These are phyloP conservation scores for Exophiala sp. DNA, from an alignment of 2,329 filamentous ascomycete species.

Conservation along the genomic window DNA sequence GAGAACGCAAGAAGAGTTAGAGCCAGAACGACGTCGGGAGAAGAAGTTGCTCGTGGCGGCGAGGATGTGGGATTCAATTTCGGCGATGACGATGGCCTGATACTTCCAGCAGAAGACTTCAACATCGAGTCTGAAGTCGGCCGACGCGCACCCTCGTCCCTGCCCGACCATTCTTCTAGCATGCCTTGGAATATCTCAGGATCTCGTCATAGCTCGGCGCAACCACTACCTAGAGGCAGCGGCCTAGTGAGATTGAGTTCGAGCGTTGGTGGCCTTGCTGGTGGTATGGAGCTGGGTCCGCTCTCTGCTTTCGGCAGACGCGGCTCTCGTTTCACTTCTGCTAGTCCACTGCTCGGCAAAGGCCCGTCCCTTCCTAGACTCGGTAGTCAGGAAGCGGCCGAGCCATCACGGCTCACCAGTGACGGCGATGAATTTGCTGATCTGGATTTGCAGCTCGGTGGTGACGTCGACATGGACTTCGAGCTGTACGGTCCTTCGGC, in stretches of 20 bases:
- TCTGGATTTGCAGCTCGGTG: slow-evolving; percentile 33
- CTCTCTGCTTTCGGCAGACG: slow-evolving; percentile 36
- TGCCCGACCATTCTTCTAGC: slow-evolving; percentile 61
- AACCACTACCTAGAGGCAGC: slow-evolving; percentile 33
- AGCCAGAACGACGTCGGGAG: slow-evolving; percentile 29
- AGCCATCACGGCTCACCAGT: slow-evolving; percentile 12
- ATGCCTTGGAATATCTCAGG: slow-evolving; percentile 65
- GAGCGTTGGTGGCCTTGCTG: slow-evolving; percentile 32
- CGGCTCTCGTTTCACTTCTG: slow-evolving; percentile 51
- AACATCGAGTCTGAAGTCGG: slow-evolving; percentile 53
- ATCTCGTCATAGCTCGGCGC: slow-evolving; percentile 43
- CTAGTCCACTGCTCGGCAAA: slow-evolving; percentile 51
- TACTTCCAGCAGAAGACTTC: slow-evolving; percentile 38
- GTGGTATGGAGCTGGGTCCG: slow-evolving; percentile 24
- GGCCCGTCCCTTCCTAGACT: slow-evolving; percentile 28
- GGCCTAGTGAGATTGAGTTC: slow-evolving; percentile 33
- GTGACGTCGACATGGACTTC: slow-evolving; percentile 33
- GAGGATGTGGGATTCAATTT: slow-evolving; percentile 16
- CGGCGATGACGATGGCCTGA: slow-evolving; percentile 34
- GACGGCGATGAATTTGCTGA: slow-evolving; percentile 30
- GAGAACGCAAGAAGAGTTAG: slow-evolving; percentile 35
- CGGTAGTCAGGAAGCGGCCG: slow-evolving; percentile 17
- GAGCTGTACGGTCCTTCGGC: slow-evolving; percentile 43
- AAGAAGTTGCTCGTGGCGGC: slow-evolving; percentile 33
- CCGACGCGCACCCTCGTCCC: slow-evolving; percentile 58